Base-by-base conservation (phyloP, 371 early-diverging fungal genomes). In the Syncephalastrum monosporum region DNA sequence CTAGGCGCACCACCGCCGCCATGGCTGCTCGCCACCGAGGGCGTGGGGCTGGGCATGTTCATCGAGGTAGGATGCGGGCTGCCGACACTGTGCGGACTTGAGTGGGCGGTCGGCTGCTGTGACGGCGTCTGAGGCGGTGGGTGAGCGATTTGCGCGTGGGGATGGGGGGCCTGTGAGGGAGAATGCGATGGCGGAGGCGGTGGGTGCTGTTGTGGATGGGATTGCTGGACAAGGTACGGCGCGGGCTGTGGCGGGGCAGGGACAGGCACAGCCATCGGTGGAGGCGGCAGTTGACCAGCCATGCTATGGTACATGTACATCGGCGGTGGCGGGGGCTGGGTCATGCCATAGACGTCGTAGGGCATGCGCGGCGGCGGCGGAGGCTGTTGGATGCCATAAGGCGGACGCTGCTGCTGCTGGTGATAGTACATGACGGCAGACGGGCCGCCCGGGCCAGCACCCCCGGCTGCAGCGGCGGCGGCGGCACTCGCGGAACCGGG, bases 281-380 rank as follows among this genome's bases (percentile, higher is more conserved):
- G 58, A 61, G 65, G 59, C 16, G 51, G 38, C 6, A 60, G 55
- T 25, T 41, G 14, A 12, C n/a, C 33, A 29, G 5, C 25, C n/a
- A 17, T 60, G 62, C 68, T 69, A 47, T 71, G 71, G 29, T 64
- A 27, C 68, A 74, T 70, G 55, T 72, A 74, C 68, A 71, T 68
- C 10, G 64, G 72, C 45, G 62, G 69, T 15, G 56, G 63, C 6
- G 57, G 64, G n/a, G 58, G 66, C 15, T 63, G 68, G 16, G 60
- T 61, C 50, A 69, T 60, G 33, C 64, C 63, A 63, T 75, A 75
- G 63, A 75, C 55, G 24, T 75, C 76, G 55, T 72, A 75, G 52
- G 10, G 64, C 53, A 55, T 59, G 53, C 38, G 60, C 14, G 41
- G 60, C 29, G 54, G 55, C 25, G 53, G 64, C 12, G 50, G 53